Percentiles rank a stretch among this genome's conserved stretches.
These are phyloP conservation scores for Daldinia bambusicola DNA, from an alignment of 495 filamentous ascomycete species.

Conservation along the genomic window DNA sequence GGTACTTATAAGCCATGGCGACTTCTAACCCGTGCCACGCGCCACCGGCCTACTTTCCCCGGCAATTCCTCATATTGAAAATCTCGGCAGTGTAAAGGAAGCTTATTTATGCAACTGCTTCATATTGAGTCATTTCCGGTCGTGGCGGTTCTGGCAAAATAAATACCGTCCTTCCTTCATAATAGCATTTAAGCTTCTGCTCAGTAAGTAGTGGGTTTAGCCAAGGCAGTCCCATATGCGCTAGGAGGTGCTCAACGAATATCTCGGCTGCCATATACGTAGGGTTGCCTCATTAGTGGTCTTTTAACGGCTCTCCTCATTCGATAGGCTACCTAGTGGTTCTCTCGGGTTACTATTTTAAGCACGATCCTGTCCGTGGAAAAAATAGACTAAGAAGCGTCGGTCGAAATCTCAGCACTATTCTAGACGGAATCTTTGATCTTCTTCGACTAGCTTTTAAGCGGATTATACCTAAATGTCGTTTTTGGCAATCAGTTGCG, in stretches of 20 bases:
- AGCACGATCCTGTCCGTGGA: not conserved
- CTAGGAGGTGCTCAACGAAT: not conserved
- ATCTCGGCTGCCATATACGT: not conserved
- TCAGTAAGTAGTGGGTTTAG: not conserved
- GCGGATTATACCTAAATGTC: not conserved
- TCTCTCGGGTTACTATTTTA: not conserved
- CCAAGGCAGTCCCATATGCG: not conserved
- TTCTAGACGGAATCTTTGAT: not conserved
- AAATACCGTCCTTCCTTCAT: not conserved
- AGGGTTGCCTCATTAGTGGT: not conserved
- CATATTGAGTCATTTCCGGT: not conserved
- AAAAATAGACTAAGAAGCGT: not conserved
- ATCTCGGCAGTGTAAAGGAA: not conserved
- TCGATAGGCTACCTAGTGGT: not conserved
- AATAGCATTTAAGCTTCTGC: not conserved
- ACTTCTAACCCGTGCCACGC: not conserved
- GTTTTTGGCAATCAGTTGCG: not conserved
- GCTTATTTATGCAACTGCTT: not conserved
- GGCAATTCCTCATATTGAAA: not conserved
- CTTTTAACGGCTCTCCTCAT: not conserved
- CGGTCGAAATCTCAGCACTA: slow-evolving; percentile 2
- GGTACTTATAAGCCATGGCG: not conserved
- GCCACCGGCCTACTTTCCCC: not conserved
- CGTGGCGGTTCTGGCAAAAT: not conserved
- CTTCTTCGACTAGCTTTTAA: not conserved